phyloP scores from a whole-genome alignment of 257 asterid genomes.

The Primulina tabacum region DNA sequence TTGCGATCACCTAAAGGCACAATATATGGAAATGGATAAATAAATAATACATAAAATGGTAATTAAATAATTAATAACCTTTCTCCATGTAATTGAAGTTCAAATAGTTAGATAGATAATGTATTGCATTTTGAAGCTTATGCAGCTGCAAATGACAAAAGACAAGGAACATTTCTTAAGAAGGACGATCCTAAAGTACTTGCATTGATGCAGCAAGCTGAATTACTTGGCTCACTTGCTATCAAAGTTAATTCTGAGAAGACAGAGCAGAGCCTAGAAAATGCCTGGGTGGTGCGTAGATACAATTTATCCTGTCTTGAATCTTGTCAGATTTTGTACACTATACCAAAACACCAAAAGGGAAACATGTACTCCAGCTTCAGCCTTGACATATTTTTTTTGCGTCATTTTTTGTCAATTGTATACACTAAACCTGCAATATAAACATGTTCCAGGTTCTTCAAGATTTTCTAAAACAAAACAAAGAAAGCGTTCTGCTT shows the following conservation, averaged over 20 bases:
- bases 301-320: slow-evolving; percentile 11
- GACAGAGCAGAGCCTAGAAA: slow-evolving; percentile 77
- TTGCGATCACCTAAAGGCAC: slow-evolving; percentile 23
- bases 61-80: not conserved
- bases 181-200: slow-evolving; percentile 86
- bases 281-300: slow-evolving; percentile 75
- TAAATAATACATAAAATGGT: slow-evolving; percentile 4
- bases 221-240: slow-evolving; percentile 89
- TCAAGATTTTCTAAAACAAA: slow-evolving; percentile 70
- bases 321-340: slow-evolving; percentile 13
- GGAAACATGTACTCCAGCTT: not conserved
- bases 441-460: slow-evolving; percentile 52
- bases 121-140: slow-evolving; percentile 9
- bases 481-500: slow-evolving; percentile 53
- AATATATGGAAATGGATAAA: slow-evolving; percentile 9
- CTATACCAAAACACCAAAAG: not conserved
- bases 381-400: slow-evolving; percentile 16
- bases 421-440: slow-evolving; percentile 17
- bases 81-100: slow-evolving; percentile 13
- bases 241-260: slow-evolving; percentile 72
- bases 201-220: slow-evolving; percentile 92
- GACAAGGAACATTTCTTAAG: slow-evolving; percentile 63
- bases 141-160: slow-evolving; percentile 51
- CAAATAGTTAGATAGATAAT: slow-evolving; percentile 2
- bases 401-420: not conserved